A percentile compares a stretch with the other conserved stretches of the same genome.
Evolutionary conservation across 768 basidiomycete genomes (phyloP).

Genomic region (Lactarius pseudohatsudake): DNA sequence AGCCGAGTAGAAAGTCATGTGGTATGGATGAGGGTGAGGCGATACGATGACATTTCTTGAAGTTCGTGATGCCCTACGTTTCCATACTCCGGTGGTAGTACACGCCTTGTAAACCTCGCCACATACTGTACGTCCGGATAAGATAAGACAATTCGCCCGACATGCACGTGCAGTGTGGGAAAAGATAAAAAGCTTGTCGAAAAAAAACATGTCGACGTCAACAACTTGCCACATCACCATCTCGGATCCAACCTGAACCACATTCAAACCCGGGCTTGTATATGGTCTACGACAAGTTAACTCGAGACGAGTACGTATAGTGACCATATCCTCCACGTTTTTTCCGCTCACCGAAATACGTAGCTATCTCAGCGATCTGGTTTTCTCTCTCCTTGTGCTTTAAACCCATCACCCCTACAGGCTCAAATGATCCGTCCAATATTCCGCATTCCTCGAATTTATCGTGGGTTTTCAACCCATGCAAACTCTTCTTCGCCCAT

Average conservation of each 20-base stretch:
- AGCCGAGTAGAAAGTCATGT: no score
- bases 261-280: conserved; percentile 34
- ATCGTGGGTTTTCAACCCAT: conserved; percentile 69
- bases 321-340: conserved; percentile 11
- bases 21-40: no score
- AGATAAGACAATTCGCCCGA: no score
- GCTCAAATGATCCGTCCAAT: conserved; percentile 60
- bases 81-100: no score
- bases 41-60: no score
- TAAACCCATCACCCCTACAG: conserved; percentile 34
- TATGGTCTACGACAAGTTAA: conserved; percentile 86
- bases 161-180: neutral
- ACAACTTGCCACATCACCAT: neutral
- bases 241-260: neutral
- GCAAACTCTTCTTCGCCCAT: conserved; percentile 43
- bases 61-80: no score
- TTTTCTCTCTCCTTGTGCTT: conserved; percentile 66
- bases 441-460: conserved; percentile 48
- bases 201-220: neutral
- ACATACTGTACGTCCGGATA: no score
- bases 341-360: conserved; percentile 31
- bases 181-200: neutral
- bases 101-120: no score
- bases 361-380: conserved; percentile 89
- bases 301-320: conserved; percentile 77